Evolutionary conservation across 768 basidiomycete species (phyloP), one percentile per base, ranked within the genome.

Genomic region (Hypholoma fasciculare): DNA sequence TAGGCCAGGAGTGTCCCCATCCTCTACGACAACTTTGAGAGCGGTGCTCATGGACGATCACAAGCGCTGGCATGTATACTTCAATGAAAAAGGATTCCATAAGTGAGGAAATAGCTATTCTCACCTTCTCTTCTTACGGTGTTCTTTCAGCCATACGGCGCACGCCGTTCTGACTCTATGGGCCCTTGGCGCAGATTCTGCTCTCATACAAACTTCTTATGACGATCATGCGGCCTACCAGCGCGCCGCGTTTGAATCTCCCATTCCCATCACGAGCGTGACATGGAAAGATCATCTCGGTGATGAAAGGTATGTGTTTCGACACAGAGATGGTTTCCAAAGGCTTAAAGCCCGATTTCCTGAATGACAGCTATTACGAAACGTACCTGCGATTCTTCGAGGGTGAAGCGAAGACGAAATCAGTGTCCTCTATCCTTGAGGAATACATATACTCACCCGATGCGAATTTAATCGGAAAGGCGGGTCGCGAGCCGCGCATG

Each of bases 91-190:
- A 27, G 40, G 56, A 7, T 65, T 65, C 39, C 64, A 65, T 51
- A 65, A 65, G 64, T 65, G 19, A 38, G 57, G 50, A 34, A 34
- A 34, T 3, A 11, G 1, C n/a, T 19, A 8, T 9, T 34, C 6
- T 34, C 30, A 20, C 13, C 8, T 3, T 3, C 8, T 19, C 26
- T 2, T 3, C 14, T 36, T 14, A 19, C 36, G 12, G 17, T 40
- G 7, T n/a, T 34, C 9, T 16, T 40, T n/a, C 34, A 73, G 71
- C 36, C 72, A 72, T 59, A 44, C 62, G 13, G 50, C 66, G 2
- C 73, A 72, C 51, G 63, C 61, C 19, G 58, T 56, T 1, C 57
- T 72, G 11, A 68, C 71, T 6, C 56, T 68, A n/a, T 62, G 61
- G 61, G 52, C 61, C 6, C 42, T 62, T 11, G 61, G 61, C 11